Base-by-base conservation (phyloP, 176 grass and related monocot species). In the Triticum urartu region DNA sequence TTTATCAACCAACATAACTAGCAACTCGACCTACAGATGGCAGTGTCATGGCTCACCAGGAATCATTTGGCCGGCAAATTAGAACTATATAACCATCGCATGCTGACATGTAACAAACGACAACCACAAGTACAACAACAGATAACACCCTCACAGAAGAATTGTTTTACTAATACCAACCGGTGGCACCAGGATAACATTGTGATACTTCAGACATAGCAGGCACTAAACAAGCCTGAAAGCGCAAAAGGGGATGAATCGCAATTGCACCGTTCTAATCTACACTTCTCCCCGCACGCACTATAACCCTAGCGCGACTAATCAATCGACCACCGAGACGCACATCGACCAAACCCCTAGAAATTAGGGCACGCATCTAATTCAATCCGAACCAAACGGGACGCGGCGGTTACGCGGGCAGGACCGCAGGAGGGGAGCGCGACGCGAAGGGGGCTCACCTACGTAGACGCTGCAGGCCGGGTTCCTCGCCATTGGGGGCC, bases 391-490 rank as follows among this genome's bases (percentile, higher is more conserved):
- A 43, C 36, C 11, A 52, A 17, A 17, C 14, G 14, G 14, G 12
- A 30, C 0, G 72, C 72, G 24, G 72, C 47, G 47, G 32, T 25
- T 26, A 15, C 15, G 47, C 2, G 77, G 7, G 22, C 4, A 17
- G 28, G 28, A 30, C 28, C 28, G 28, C 28, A 3, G 60, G 26
- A 45, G 22, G 50, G 21, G 59, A 13, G 70, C 11, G 70, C 5
- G 11, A 47, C 1, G 71, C 12, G 24, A 48, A 17, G 45, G 66
- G 9, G 58, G 64, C 71, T 77, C 84, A 92, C 94, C 94, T 78
- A 94, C 64, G 87, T 81, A 97, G 79, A 94, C 89, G 34, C 83
- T 71, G 88, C 79, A 22, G 59, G 60, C n/a, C 32, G 89, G 89
- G 76, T 83, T 79, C 81, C 92, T 79, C 79, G 89, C 75, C 94